Percentiles rank a stretch among this genome's conserved stretches.
Conservation (phyloP, 2,329 filamentous ascomycete genomes). For the Escovopsis sp. region DNA sequence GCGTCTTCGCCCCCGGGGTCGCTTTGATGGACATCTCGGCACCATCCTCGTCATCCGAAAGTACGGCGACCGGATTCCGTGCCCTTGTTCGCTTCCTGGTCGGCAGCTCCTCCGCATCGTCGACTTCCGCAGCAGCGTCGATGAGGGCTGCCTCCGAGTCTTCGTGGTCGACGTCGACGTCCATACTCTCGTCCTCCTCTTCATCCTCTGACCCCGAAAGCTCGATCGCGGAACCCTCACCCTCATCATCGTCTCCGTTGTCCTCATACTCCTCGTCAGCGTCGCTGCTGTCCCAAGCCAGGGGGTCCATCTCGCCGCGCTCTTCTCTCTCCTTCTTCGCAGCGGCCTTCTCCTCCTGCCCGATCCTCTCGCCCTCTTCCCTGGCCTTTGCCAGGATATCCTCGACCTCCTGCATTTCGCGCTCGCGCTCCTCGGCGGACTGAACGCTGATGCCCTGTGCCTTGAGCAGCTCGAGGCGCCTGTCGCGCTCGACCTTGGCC, state of each 20-base stretch:
- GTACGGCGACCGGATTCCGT: slow-evolving; percentile 34
- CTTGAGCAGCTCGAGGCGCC: slow-evolving; percentile 60
- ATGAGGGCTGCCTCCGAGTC: slow-evolving; percentile 11
- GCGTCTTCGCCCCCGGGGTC: slow-evolving; percentile 35
- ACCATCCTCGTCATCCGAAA: slow-evolving; percentile 45
- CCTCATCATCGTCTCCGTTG: slow-evolving; percentile 15
- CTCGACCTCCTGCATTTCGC: slow-evolving; percentile 70
- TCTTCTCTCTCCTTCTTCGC: slow-evolving; percentile 48
- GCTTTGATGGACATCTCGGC: slow-evolving; percentile 21
- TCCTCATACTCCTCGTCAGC: slow-evolving; percentile 33
- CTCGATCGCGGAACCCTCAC: slow-evolving; percentile 26
- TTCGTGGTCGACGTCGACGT: slow-evolving; percentile 22
- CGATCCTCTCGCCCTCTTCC: slow-evolving; percentile 60
- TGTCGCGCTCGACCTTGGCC: slow-evolving; percentile 61
- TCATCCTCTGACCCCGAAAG: slow-evolving; percentile 32
- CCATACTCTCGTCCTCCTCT: slow-evolving; percentile 18
- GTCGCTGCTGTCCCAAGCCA: slow-evolving; percentile 43
- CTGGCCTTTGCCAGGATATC: slow-evolving; percentile 77
- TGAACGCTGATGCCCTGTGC: slow-evolving; percentile 70
- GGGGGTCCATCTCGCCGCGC: slow-evolving; percentile 31
- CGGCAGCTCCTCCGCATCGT: slow-evolving; percentile 24
- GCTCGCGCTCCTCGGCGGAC: slow-evolving; percentile 74
- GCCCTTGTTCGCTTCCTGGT: slow-evolving; percentile 28
- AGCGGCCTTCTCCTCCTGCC: slow-evolving; percentile 59
- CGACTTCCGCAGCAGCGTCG: slow-evolving; percentile 20